Evolutionary conservation across 2,329 filamentous ascomycete species (phyloP).

Genomic region (Ascosphaera aggregata): DNA sequence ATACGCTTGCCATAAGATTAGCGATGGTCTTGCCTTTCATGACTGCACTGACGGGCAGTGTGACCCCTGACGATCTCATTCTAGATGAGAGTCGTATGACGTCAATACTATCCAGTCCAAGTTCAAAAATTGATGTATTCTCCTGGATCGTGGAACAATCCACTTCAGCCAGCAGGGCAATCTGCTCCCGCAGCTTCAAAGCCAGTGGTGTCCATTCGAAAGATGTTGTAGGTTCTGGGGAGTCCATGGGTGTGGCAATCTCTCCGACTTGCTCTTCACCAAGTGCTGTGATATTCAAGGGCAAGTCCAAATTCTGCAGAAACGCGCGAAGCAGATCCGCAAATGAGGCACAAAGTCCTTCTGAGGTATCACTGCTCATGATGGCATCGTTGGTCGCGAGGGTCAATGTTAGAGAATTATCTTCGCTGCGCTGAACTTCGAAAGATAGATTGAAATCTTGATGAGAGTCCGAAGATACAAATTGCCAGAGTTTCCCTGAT

Average conservation of each 20-base stretch:
- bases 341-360: slow-evolving; percentile 21
- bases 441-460: slow-evolving; percentile 58
- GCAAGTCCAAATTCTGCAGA: slow-evolving; percentile 8
- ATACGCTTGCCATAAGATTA: not conserved
- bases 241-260: not conserved
- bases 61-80: slow-evolving; percentile 35
- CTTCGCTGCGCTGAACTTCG: slow-evolving; percentile 36
- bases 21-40: slow-evolving; percentile 25
- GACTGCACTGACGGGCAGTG: slow-evolving; percentile 46
- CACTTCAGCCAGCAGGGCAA: slow-evolving; percentile 38
- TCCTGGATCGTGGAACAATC: slow-evolving; percentile 28
- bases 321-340: slow-evolving; percentile 16
- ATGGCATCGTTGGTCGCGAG: slow-evolving; percentile 33
- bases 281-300: slow-evolving; percentile 5
- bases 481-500: slow-evolving; percentile 28
- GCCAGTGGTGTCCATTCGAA: slow-evolving; percentile 39
- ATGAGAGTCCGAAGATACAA: slow-evolving; percentile 23
- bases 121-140: slow-evolving; percentile 51
- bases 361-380: slow-evolving; percentile 14
- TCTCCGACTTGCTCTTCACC: not conserved
- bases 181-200: slow-evolving; percentile 30
- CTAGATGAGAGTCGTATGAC: slow-evolving; percentile 51
- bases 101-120: slow-evolving; percentile 84
- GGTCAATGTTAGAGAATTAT: slow-evolving; percentile 29
- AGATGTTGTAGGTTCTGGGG: slow-evolving; percentile 1